Base-by-base conservation (phyloP, 305 asterid genomes). In the Ilex paraguariensis region DNA sequence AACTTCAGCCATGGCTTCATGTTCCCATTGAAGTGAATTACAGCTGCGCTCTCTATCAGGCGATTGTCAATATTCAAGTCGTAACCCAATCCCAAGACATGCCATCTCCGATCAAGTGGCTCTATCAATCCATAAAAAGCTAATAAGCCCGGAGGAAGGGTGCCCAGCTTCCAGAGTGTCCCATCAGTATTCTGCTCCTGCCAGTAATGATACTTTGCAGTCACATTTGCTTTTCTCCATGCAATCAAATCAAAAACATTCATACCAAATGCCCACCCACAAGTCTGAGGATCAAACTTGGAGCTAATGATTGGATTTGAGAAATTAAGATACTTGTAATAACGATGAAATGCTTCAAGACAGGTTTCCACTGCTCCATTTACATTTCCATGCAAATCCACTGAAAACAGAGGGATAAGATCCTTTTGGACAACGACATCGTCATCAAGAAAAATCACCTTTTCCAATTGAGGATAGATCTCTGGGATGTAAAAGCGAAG, bases 321-420 rank as follows among this genome's bases (percentile, higher is more conserved):
- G 61, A 88, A 88, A 59, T 88, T 88, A 46, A 88, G 87, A 72
- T 88, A 88, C 70, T 81, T 83, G 71, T 86, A 83, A 64, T 80
- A 88, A 59, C 95, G 85, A 40, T 86, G 90, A 60, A 79, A 88
- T 59, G 80, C 76, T 68, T 81, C 82, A 16, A 88, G 81, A 70
- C 96, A 88, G 5, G 96, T 88, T 75, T 88, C 95, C 45, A 88
- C 96, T 36, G 88, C 96, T 54, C 95, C 95, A 44, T 82, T 79
- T 58, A 88, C 95, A 66, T 82, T 88, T 21, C 90, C 95, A 75
- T 82, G 84, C 49, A 84, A 71, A 75, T 84, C 83, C 60, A 82
- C 67, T 9, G 82, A 70, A 82, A 83, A 88, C 7, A 88, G 85
- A 50, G 78, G 76, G 13, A 81, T 79, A 45, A 88, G 82, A 75